Conservation (phyloP, 2,329 filamentous ascomycete species). For the Trichoderma asperellum region DNA sequence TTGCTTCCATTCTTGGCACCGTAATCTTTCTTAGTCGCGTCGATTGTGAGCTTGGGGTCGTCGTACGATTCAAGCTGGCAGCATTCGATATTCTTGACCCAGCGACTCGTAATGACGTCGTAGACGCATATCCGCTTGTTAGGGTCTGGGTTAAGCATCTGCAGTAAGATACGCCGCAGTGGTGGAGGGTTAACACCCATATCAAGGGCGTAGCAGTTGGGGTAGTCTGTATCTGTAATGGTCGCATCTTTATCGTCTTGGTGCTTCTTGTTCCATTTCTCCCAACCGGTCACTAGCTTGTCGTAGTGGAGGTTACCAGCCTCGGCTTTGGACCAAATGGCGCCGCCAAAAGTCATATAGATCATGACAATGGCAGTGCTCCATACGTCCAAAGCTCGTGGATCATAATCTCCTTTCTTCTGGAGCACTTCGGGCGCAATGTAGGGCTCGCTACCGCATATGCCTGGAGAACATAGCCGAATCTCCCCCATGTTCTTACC, state of each 20-base stretch:
- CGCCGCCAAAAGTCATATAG: slow-evolving; percentile 71
- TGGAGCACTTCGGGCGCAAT: slow-evolving; percentile 83
- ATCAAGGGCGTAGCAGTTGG: slow-evolving; percentile 68
- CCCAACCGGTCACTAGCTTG: slow-evolving; percentile 68
- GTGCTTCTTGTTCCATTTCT: slow-evolving; percentile 65
- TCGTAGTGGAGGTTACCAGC: slow-evolving; percentile 62
- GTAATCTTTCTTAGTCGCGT: slow-evolving; percentile 61
- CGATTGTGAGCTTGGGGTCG: slow-evolving; percentile 63
- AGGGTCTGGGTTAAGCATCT: slow-evolving; percentile 83
- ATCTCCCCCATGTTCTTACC: slow-evolving; percentile 72
- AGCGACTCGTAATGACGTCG: slow-evolving; percentile 71
- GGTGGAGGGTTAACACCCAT: slow-evolving; percentile 66
- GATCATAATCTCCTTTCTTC: slow-evolving; percentile 69
- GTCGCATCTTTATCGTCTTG: slow-evolving; percentile 38
- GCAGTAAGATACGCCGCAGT: slow-evolving; percentile 71
- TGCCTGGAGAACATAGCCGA: slow-evolving; percentile 74
- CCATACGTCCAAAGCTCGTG: slow-evolving; percentile 83
- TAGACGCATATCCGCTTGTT: slow-evolving; percentile 69
- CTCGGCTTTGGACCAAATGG: slow-evolving; percentile 74
- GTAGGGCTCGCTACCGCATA: slow-evolving; percentile 84
- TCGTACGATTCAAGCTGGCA: slow-evolving; percentile 75
- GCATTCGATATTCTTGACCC: slow-evolving; percentile 75
- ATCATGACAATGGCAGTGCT: slow-evolving; percentile 82
- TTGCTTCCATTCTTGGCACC: slow-evolving; percentile 49
- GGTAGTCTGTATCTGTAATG: slow-evolving; percentile 64